Conservation (phyloP, 176 grass and related monocot genomes). For the Areca catechu region DNA sequence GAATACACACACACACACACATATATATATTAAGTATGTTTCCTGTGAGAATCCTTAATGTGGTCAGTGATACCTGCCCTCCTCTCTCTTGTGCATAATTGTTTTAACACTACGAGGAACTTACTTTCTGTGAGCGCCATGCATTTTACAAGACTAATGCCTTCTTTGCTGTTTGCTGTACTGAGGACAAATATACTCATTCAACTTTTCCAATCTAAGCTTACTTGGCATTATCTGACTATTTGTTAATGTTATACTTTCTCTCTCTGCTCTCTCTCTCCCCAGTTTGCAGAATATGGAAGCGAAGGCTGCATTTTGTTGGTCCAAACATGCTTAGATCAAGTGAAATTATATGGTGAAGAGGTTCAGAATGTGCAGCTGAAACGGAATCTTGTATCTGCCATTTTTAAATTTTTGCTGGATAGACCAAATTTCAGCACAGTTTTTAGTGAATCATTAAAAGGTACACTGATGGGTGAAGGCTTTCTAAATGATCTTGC, state of each 20-base stretch:
- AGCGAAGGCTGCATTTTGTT: conserved; percentile 54
- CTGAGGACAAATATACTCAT: no score
- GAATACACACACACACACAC: no score
- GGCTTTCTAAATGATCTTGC: conserved; percentile 59
- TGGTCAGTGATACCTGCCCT: no score
- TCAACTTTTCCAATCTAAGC: not conserved
- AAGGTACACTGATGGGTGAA: conserved; percentile 22
- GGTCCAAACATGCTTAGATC: conserved; percentile 70
- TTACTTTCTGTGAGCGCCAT: no score
- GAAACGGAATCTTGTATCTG: conserved; percentile 36
- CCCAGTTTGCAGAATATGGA: conserved; percentile 63
- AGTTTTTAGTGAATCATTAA: conserved; percentile 69
- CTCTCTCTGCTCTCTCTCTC: conserved; percentile 18
- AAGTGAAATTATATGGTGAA: conserved; percentile 30
- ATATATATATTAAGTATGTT: no score
- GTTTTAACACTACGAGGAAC: no score
- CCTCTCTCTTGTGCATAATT: no score
- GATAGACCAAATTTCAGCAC: conserved; percentile 56
- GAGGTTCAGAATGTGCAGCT: conserved; percentile 24
- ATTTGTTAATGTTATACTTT: conserved; percentile 1
- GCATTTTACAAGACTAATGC: no score
- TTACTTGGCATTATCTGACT: not conserved
- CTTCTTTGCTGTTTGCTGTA: no score
- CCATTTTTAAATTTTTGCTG: conserved; percentile 58
- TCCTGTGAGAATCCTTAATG: no score